Conservation (phyloP, 495 filamentous ascomycete species). For the Lasiosphaeris hirsuta region DNA sequence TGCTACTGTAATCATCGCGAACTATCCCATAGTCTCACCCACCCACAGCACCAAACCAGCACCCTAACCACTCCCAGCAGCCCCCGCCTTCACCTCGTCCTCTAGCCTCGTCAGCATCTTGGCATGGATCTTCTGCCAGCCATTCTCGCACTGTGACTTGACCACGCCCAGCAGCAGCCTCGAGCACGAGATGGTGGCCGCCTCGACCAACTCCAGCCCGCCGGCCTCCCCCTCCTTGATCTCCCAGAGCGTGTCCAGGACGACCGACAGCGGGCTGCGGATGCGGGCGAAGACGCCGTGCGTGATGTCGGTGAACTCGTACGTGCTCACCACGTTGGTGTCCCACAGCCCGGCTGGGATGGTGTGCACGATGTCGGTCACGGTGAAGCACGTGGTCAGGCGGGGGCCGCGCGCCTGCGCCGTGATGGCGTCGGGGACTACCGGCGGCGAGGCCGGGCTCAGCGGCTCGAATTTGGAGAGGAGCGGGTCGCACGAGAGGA, state of each 20-base stretch:
- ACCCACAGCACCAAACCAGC: not conserved
- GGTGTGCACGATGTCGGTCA: constrained; percentile 37
- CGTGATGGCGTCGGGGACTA: constrained; percentile 19
- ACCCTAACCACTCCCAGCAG: not conserved
- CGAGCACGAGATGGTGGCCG: constrained; percentile 39
- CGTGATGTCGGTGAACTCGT: constrained; percentile 41
- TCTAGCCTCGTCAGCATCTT: constrained; percentile 39
- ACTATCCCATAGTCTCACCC: not conserved
- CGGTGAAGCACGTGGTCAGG: constrained; percentile 18
- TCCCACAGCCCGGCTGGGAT: constrained; percentile 45
- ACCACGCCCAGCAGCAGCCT: constrained; percentile 40
- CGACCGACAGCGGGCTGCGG: constrained; percentile 40
- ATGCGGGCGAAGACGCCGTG: constrained; percentile 46
- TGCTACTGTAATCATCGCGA: too few relatives aligned
- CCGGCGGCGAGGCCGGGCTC: constrained; percentile 14
- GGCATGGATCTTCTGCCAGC: constrained; percentile 41
- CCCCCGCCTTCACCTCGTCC: constrained; percentile 11
- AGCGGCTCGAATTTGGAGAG: constrained; percentile 34
- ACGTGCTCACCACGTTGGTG: constrained; percentile 43
- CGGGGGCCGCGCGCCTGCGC: constrained; percentile 8
- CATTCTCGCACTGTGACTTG: constrained; percentile 40
- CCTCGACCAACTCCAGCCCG: constrained; percentile 37
- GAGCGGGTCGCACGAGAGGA: constrained; percentile 44
- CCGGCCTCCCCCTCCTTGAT: constrained; percentile 24
- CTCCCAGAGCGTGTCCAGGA: constrained; percentile 47